Percentiles rank a stretch among this genome's conserved stretches.
These are phyloP conservation scores for Penicillium nordicum DNA, from an alignment of 2,329 filamentous ascomycete genomes.

Conservation along the genomic window DNA sequence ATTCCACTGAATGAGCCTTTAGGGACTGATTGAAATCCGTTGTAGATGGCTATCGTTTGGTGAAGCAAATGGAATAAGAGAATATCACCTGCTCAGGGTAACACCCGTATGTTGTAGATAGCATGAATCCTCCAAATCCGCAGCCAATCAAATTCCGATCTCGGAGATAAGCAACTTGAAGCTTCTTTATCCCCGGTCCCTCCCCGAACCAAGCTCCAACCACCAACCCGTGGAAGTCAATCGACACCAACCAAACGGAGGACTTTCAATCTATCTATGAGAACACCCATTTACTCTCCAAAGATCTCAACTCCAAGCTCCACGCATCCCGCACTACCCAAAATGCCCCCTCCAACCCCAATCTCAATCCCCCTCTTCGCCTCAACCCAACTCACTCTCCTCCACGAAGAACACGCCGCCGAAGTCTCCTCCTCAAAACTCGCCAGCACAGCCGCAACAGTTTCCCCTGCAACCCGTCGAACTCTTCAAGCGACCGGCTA, in stretches of 20 bases:
- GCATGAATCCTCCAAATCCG: not conserved
- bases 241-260: not conserved
- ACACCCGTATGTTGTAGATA: not conserved
- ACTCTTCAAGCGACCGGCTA: conserved; percentile 43
- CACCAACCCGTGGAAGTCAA: not conserved
- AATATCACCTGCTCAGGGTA: too few relatives aligned
- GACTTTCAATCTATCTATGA: not conserved
- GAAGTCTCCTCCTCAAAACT: conserved; percentile 45
- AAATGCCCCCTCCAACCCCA: conserved; percentile 15
- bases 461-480: conserved; percentile 43
- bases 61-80: too few relatives aligned
- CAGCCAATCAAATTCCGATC: not conserved
- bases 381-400: conserved; percentile 41
- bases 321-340: not conserved
- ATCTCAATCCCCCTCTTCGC: conserved; percentile 43
- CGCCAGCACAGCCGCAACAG: conserved; percentile 38
- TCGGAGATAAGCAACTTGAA: conserved; percentile 13
- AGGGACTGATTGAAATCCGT: too few relatives aligned
- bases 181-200: conserved; percentile 16
- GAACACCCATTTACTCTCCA: too few relatives aligned
- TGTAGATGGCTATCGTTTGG: too few relatives aligned
- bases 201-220: not conserved
- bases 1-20: too few relatives aligned
- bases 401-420: conserved; percentile 44
- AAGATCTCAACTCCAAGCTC: not conserved